These are phyloP conservation scores for Helotiales sp. DNA, from an alignment of 2,329 filamentous ascomycete genomes.

Conservation along the genomic window DNA sequence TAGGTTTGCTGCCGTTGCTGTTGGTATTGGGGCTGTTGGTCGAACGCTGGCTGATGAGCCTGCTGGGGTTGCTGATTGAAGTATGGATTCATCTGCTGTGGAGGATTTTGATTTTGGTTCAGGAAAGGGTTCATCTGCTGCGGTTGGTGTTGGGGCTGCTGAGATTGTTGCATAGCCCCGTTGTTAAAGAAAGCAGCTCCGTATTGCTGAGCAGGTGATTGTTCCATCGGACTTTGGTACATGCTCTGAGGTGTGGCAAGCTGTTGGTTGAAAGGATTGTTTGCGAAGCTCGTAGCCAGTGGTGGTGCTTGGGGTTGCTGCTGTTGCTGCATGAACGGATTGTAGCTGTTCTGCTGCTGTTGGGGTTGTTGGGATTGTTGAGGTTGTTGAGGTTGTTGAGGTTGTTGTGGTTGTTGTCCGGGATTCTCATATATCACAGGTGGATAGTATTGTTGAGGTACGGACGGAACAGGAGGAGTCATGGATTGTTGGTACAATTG, in stretches of 20 bases:
- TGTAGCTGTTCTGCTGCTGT: slow-evolving; percentile 37
- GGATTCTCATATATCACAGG: slow-evolving; percentile 39
- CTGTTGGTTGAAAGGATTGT: slow-evolving; percentile 49
- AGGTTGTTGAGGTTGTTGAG: slow-evolving; percentile 23
- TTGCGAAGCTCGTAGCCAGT: slow-evolving; percentile 43
- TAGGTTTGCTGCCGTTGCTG: slow-evolving; percentile 44
- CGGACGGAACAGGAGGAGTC: slow-evolving; percentile 42
- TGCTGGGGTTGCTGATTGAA: slow-evolving; percentile 17
- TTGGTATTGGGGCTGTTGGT: slow-evolving; percentile 44
- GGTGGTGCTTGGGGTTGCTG: slow-evolving; percentile 34
- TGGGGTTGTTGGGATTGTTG: slow-evolving; percentile 33
- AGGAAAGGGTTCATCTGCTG: slow-evolving; percentile 37
- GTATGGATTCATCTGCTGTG: slow-evolving; percentile 27
- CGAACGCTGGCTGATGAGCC: slow-evolving; percentile 8
- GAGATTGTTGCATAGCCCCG: slow-evolving; percentile 29
- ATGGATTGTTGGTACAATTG: slow-evolving; percentile 45
- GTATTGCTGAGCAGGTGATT: slow-evolving; percentile 46
- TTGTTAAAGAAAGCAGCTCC: slow-evolving; percentile 28
- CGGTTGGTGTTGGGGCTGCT: slow-evolving; percentile 25
- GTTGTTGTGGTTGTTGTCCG: slow-evolving; percentile 31
- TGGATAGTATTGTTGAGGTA: slow-evolving; percentile 41
- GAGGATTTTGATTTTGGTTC: slow-evolving; percentile 27
- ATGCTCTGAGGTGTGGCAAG: slow-evolving; percentile 35
- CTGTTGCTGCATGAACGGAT: slow-evolving; percentile 42
- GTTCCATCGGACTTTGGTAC: slow-evolving; percentile 37